These are phyloP conservation scores for Pyrenophora teres DNA, from an alignment of 2,329 filamentous ascomycete species.

Conservation along the genomic window DNA sequence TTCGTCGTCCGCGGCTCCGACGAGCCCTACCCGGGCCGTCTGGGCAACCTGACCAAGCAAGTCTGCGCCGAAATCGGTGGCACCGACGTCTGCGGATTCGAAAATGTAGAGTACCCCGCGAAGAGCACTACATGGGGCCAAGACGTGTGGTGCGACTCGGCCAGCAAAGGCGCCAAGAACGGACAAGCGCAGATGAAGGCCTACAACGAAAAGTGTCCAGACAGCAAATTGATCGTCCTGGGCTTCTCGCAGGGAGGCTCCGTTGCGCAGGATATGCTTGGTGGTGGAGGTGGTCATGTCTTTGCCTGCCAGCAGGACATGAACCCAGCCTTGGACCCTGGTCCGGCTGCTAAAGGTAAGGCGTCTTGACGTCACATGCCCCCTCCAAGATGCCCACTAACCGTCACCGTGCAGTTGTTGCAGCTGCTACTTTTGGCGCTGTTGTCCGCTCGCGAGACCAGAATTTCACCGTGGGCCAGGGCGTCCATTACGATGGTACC, in stretches of 20 bases:
- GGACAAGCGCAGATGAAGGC: constrained; percentile 34
- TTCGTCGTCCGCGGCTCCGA: constrained; percentile 38
- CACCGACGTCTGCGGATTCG: constrained; percentile 26
- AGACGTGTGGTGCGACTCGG: constrained; percentile 35
- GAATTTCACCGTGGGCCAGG: constrained; percentile 32
- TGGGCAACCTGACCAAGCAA: constrained; percentile 28
- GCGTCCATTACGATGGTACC: constrained; percentile 27
- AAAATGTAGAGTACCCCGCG: constrained; percentile 35
- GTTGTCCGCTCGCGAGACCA: constrained; percentile 28
- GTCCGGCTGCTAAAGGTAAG: constrained; percentile 24
- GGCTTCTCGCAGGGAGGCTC: constrained; percentile 35
- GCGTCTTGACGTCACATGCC: background rate
- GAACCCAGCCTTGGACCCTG: constrained; percentile 28
- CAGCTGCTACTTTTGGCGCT: constrained; percentile 34
- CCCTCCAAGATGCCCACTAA: background rate
- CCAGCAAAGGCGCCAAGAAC: constrained; percentile 24
- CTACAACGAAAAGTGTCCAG: constrained; percentile 32
- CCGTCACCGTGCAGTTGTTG: constrained; percentile 21
- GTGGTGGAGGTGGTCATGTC: constrained; percentile 34
- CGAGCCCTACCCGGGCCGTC: constrained; percentile 34
- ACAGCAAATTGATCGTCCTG: constrained; percentile 34
- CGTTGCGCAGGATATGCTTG: constrained; percentile 35
- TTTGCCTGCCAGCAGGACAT: constrained; percentile 30
- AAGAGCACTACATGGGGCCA: constrained; percentile 33
- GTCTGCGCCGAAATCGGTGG: constrained; percentile 28